Evolutionary conservation across 2,329 filamentous ascomycete genomes (phyloP).

Genomic region (Apiospora malaysiana): DNA sequence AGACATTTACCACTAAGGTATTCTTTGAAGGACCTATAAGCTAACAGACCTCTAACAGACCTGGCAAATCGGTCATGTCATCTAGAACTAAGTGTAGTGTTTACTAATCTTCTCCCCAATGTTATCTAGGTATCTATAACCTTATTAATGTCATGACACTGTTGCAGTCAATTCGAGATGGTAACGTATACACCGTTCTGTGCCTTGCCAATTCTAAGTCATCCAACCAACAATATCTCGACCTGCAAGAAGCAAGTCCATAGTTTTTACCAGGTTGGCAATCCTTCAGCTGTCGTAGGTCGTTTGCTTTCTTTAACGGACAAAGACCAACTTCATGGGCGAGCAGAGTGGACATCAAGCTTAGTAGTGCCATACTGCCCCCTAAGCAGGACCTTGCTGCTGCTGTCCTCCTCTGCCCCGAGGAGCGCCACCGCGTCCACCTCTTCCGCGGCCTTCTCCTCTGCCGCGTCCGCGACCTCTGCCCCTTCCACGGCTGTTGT

Average conservation of each 20-base stretch:
- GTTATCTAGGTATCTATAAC: not conserved
- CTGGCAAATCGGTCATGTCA: not conserved
- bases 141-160: not conserved
- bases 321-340: not conserved
- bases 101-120: not conserved
- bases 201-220: not conserved
- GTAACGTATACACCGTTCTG: not conserved
- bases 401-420: slow-evolving; percentile 34
- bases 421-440: slow-evolving; percentile 48
- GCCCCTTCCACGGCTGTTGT: slow-evolving; percentile 44
- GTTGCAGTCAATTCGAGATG: not conserved
- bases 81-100: not conserved
- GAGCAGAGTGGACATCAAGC: not conserved
- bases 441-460: slow-evolving; percentile 38
- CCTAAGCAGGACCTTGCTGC: not conserved
- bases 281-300: not conserved
- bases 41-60: not conserved
- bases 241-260: not conserved
- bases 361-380: not conserved
- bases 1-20: not conserved
- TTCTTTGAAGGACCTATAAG: not conserved
- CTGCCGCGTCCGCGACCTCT: slow-evolving; percentile 46
- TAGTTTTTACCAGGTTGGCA: not conserved
- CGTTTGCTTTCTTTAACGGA: not conserved
- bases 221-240: not conserved